Conservation (phyloP, 331 rosid species). For the Pyrus hybrid region DNA sequence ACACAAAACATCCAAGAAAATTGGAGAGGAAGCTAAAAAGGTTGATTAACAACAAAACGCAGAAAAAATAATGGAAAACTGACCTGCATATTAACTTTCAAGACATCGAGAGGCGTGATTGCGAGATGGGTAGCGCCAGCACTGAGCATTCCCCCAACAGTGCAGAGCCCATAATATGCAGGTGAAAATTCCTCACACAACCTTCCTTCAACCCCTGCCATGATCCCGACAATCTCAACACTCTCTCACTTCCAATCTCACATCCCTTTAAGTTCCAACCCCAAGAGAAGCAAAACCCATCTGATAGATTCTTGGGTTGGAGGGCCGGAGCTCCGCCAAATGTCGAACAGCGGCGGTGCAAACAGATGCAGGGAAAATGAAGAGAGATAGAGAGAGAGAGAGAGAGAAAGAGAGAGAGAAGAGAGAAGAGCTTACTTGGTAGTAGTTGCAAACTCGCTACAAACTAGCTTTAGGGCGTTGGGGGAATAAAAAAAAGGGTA, state of each 20-base stretch:
- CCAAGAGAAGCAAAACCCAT: not conserved
- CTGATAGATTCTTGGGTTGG: not conserved
- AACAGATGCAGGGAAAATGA: not conserved
- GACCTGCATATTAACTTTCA: conserved; percentile 80
- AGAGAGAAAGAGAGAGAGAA: not conserved
- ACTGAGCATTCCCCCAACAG: conserved; percentile 63
- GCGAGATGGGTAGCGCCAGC: conserved; percentile 65
- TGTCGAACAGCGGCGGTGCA: not conserved
- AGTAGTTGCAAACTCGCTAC: too few relatives aligned
- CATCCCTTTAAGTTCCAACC: not conserved
- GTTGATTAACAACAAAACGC: not conserved
- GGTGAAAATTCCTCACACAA: conserved; percentile 39
- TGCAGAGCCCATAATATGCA: conserved; percentile 52
- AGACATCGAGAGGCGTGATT: conserved; percentile 61
- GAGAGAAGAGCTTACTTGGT: too few relatives aligned
- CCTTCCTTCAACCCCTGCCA: conserved; percentile 31
- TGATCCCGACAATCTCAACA: conserved; percentile 11
- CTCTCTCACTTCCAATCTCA: not conserved
- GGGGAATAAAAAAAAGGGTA: not conserved
- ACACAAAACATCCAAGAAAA: not conserved
- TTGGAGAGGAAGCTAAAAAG: not conserved
- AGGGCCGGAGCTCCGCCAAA: not conserved
- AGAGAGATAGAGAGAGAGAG: not conserved
- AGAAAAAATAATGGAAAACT: not conserved
- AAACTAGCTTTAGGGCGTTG: not conserved